Percentiles rank a stretch among this genome's conserved stretches.
These are phyloP conservation scores for Elaeagnus macrophylla DNA, from an alignment of 306 rosid genomes.

Conservation along the genomic window DNA sequence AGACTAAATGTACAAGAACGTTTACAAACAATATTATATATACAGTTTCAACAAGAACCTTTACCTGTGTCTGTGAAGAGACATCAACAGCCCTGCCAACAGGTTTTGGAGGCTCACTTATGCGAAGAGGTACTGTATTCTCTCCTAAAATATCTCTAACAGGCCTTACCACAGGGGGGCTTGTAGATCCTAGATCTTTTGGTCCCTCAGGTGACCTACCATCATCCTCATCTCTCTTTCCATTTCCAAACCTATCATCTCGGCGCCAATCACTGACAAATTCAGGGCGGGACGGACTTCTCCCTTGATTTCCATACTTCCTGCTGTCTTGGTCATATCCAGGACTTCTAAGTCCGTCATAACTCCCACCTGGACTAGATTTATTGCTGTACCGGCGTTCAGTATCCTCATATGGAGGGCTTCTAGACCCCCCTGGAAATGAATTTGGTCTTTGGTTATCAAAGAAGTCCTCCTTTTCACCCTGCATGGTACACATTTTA, in stretches of 20 bases:
- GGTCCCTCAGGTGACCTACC: constrained; percentile 70
- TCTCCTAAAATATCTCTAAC: constrained; percentile 95
- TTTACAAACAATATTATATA: background rate
- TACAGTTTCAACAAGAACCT: constrained; percentile 16
- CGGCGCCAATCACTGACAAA: constrained; percentile 84
- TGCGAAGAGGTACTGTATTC: constrained; percentile 74
- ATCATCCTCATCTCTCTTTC: constrained; percentile 47
- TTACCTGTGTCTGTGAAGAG: constrained; percentile 57
- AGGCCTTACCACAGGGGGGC: constrained; percentile 78
- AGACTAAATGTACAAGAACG: background rate
- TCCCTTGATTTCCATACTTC: constrained; percentile 49
- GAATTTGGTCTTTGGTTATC: constrained; percentile 51
- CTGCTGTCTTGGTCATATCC: constrained; percentile 72
- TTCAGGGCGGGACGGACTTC: constrained; percentile 72
- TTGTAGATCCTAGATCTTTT: constrained; percentile 50
- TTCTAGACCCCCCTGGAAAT: constrained; percentile 72
- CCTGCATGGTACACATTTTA: constrained; percentile 39
- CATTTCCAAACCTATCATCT: constrained; percentile 67
- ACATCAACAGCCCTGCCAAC: constrained; percentile 45
- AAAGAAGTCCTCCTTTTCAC: constrained; percentile 64
- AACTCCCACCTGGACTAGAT: constrained; percentile 76
- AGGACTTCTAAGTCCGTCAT: constrained; percentile 62
- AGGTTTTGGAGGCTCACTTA: constrained; percentile 83
- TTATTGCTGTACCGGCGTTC: constrained; percentile 68
- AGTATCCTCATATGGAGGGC: constrained; percentile 68